Percentiles rank a stretch among this genome's conserved stretches.
phyloP scores from a whole-genome alignment of 441 rosid genomes.

The Lepidium campestre region DNA sequence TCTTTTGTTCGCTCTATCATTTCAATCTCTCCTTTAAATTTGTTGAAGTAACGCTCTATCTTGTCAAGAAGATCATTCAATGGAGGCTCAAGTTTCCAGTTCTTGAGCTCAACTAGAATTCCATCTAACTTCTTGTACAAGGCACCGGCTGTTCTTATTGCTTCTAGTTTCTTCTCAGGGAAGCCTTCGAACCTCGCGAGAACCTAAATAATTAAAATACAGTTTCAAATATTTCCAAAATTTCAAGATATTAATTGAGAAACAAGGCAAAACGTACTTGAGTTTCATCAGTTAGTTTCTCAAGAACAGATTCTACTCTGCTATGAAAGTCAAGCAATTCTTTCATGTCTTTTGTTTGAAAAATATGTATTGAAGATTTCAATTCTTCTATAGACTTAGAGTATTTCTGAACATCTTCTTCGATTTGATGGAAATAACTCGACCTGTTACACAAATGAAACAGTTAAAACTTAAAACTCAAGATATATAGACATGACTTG shows the following conservation, averaged over 20 bases:
- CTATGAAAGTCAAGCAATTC: constrained; percentile 60
- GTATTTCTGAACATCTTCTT: constrained; percentile 68
- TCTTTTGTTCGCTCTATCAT: constrained; percentile 75
- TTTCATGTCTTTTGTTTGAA: constrained; percentile 67
- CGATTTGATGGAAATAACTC: constrained; percentile 76
- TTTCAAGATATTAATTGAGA: background rate
- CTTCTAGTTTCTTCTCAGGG: constrained; percentile 71
- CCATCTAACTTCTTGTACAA: constrained; percentile 51
- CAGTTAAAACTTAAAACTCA: background rate
- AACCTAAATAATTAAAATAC: constrained; percentile 37
- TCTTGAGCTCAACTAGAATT: constrained; percentile 50
- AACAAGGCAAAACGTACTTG: constrained; percentile 37
- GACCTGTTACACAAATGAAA: constrained; percentile 41
- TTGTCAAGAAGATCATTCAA: constrained; percentile 58
- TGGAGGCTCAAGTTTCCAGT: constrained; percentile 63
- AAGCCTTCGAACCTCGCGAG: constrained; percentile 77
- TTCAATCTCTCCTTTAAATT: constrained; percentile 70
- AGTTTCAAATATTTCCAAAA: background rate
- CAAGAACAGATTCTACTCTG: constrained; percentile 69
- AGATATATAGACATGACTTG: background rate
- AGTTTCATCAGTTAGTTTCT: constrained; percentile 75
- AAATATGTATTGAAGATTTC: constrained; percentile 42
- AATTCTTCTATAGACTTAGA: constrained; percentile 49
- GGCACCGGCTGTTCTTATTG: constrained; percentile 64
- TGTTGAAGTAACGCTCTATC: constrained; percentile 65